Evolutionary conservation across 2,329 filamentous ascomycete species (phyloP).

Genomic region (Pseudogymnoascus sp.): DNA sequence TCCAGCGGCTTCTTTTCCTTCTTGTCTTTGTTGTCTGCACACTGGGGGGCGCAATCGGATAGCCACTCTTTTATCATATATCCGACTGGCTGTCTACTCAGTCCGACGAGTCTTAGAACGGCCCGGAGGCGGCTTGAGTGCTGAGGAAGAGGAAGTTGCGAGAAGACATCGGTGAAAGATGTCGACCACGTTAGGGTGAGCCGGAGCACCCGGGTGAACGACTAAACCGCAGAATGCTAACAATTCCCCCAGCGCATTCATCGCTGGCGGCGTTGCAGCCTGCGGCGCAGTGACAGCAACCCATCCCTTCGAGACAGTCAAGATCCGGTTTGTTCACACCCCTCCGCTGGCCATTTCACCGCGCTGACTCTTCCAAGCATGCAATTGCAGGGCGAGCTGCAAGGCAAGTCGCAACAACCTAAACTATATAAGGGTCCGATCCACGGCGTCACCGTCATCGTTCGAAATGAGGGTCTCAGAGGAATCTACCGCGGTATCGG

Average conservation of each 20-base stretch:
- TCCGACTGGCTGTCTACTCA: not conserved
- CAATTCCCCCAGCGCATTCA: slow-evolving; percentile 58
- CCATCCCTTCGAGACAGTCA: slow-evolving; percentile 97
- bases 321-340: slow-evolving; percentile 67
- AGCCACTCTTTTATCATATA: not conserved
- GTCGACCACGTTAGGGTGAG: slow-evolving; percentile 48
- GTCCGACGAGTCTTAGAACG: not conserved
- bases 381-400: slow-evolving; percentile 93
- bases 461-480: slow-evolving; percentile 79
- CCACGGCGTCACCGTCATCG: slow-evolving; percentile 84
- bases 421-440: slow-evolving; percentile 86
- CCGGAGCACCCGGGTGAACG: not conserved
- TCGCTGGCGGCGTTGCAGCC: slow-evolving; percentile 92
- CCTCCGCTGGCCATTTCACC: not conserved
- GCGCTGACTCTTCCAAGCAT: slow-evolving; percentile 47
- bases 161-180: slow-evolving; percentile 29
- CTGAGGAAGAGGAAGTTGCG: not conserved
- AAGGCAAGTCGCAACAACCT: slow-evolving; percentile 75
- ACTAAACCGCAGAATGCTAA: slow-evolving; percentile 18
- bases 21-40: slow-evolving; percentile 4
- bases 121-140: not conserved
- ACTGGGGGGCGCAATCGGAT: not conserved
- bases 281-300: slow-evolving; percentile 97
- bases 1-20: slow-evolving; percentile 5
- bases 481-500: slow-evolving; percentile 86